Evolutionary conservation across 2,329 filamentous ascomycete genomes (phyloP).

Genomic region (Zasmidium angulare): DNA sequence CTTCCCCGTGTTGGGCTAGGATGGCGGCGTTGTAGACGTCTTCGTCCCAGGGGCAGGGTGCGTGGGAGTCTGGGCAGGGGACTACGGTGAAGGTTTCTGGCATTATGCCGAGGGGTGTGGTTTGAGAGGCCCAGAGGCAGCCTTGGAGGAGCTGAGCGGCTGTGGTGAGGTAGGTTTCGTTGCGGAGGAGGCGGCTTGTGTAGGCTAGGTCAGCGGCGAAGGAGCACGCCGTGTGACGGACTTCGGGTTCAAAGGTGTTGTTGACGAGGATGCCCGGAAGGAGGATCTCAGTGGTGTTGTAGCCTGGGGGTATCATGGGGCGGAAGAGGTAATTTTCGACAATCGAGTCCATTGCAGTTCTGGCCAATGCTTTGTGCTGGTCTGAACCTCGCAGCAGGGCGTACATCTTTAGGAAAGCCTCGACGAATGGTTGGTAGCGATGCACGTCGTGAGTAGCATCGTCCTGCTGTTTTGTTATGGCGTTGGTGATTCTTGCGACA

Average conservation of each 20-base stretch:
- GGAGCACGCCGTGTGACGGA: constrained; percentile 69
- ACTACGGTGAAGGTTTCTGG: constrained; percentile 59
- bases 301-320: constrained; percentile 38
- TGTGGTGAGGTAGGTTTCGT: constrained; percentile 54
- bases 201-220: constrained; percentile 69
- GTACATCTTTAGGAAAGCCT: constrained; percentile 34
- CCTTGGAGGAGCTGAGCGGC: constrained; percentile 61
- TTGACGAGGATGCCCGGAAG: constrained; percentile 49
- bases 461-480: constrained; percentile 55
- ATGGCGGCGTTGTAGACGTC: constrained; percentile 39
- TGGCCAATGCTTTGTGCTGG: constrained; percentile 47
- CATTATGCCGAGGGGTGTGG: constrained; percentile 59
- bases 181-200: constrained; percentile 61
- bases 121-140: constrained; percentile 63
- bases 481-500: constrained; percentile 56
- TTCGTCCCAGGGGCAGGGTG: constrained; percentile 49
- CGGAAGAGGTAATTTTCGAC: constrained; percentile 46
- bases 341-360: constrained; percentile 47
- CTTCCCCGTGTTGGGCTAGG: constrained; percentile 22
- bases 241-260: constrained; percentile 35
- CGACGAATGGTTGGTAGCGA: constrained; percentile 37
- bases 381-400: constrained; percentile 30
- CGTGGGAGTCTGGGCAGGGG: constrained; percentile 44
- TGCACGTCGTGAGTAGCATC: constrained; percentile 54
- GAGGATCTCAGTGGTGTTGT: constrained; percentile 44